These are phyloP conservation scores for Chytridium lagenaria DNA, from an alignment of 371 early-diverging fungal species.

Conservation along the genomic window DNA sequence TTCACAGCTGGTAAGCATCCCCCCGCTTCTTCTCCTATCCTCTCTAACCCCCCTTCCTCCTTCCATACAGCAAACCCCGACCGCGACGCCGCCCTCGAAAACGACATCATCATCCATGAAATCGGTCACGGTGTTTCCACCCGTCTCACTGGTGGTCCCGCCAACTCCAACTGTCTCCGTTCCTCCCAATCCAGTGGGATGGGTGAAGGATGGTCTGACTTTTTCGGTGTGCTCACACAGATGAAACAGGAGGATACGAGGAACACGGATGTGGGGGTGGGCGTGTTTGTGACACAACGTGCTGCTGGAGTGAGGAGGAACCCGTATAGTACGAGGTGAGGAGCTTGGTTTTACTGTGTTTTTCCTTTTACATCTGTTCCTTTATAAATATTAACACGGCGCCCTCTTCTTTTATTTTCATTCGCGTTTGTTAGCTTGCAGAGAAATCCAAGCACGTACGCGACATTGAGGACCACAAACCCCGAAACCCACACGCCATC, in stretches of 20 bases:
- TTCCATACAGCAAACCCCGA: background rate
- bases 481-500: conserved; percentile 40
- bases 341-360: too few relatives aligned
- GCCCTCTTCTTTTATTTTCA: too few relatives aligned
- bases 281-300: conserved; percentile 28
- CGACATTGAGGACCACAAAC: conserved; percentile 9
- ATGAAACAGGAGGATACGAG: conserved; percentile 33
- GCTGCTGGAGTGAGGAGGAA: conserved; percentile 48
- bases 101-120: conserved; percentile 77
- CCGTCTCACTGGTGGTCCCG: conserved; percentile 89
- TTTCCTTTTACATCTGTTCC: too few relatives aligned
- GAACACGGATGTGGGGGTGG: conserved; percentile 32
- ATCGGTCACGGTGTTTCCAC: conserved; percentile 87
- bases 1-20: conserved; percentile 29
- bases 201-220: conserved; percentile 71
- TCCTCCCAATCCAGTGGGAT: conserved; percentile 88
- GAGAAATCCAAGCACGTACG: conserved; percentile 41
- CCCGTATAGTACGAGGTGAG: too few relatives aligned
- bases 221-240: conserved; percentile 16
- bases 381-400: too few relatives aligned
- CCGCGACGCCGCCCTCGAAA: conserved; percentile 42
- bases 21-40: too few relatives aligned
- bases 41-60: conserved; percentile 17
- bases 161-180: conserved; percentile 82
- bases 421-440: too few relatives aligned